A percentile compares a stretch with the other conserved stretches of the same genome.
phyloP scores from a whole-genome alignment of 108 stramenopile genomes.

The Skeletonema marinoi region DNA sequence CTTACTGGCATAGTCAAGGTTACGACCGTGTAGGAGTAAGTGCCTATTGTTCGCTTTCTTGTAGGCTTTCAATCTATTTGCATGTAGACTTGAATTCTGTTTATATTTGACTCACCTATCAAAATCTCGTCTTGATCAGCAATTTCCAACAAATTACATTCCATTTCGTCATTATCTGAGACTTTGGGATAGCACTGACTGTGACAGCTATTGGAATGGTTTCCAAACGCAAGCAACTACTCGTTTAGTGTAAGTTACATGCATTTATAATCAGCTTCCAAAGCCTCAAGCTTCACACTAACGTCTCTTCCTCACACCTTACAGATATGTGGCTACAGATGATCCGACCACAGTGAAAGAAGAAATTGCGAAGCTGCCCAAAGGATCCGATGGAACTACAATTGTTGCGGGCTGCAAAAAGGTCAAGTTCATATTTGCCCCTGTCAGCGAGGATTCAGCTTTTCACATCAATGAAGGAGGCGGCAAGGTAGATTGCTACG shows the following conservation, averaged over 20 bases:
- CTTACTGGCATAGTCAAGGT: conserved; percentile 13
- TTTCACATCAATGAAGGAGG: background rate
- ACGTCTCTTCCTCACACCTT: background rate
- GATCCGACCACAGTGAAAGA: conserved; percentile 17
- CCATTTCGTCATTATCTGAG: conserved; percentile 36
- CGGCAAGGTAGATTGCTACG: background rate
- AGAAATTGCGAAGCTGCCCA: conserved; percentile 44
- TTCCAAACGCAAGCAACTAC: background rate
- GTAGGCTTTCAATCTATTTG: background rate
- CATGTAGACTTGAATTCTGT: background rate
- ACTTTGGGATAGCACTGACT: conserved; percentile 11
- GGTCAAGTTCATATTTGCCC: background rate
- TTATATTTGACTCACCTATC: conserved; percentile 1
- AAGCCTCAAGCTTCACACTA: background rate
- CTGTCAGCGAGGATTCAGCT: background rate
- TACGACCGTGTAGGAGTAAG: background rate
- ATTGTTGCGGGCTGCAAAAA: conserved; percentile 1
- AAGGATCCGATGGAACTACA: background rate
- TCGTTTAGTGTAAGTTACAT: background rate
- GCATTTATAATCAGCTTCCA: background rate
- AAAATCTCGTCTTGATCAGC: conserved; percentile 13
- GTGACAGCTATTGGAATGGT: background rate
- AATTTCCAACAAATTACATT: conserved; percentile 27
- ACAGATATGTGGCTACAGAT: conserved; percentile 36
- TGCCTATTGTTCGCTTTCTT: background rate